Evolutionary conservation across 345 rosid genomes (phyloP).

Genomic region (Trapa bicornis): DNA sequence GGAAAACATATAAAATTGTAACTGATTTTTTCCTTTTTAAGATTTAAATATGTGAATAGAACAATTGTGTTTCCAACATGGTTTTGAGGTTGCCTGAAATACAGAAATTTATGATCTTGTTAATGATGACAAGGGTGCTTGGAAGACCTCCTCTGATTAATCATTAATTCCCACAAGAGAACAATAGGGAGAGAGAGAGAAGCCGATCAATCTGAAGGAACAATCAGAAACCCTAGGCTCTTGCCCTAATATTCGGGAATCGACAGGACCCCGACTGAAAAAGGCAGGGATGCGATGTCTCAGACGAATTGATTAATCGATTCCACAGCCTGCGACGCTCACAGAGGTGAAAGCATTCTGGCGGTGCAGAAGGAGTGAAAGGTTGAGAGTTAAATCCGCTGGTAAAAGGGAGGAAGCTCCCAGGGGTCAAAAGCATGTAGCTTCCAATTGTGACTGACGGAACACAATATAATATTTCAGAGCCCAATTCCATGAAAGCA

Average conservation of each 20-base stretch:
- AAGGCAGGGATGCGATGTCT: slow-evolving; percentile 2
- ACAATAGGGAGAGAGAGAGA: slow-evolving; percentile 4
- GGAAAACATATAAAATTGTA: too few species aligned
- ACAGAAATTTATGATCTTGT: slow-evolving; percentile 15
- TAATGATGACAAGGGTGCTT: slow-evolving; percentile 16
- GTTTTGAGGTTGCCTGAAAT: background rate
- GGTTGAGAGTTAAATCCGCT: background rate
- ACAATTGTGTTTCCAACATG: background rate
- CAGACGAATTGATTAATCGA: background rate
- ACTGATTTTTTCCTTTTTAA: too few species aligned
- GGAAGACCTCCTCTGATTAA: background rate
- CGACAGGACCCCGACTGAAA: background rate
- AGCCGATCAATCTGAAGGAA: background rate
- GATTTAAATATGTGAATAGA: too few species aligned
- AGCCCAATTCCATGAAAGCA: background rate
- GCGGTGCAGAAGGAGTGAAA: background rate
- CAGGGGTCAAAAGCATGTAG: background rate
- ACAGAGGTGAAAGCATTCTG: background rate
- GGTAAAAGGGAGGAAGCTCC: background rate
- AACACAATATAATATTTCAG: too few species aligned
- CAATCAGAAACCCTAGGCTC: background rate
- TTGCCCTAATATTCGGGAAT: slow-evolving; percentile 4
- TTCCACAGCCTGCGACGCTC: background rate
- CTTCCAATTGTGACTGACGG: background rate
- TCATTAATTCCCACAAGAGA: background rate